Evolutionary conservation across 2,329 filamentous ascomycete species (phyloP).

Genomic region (Paecilomyces sp.): DNA sequence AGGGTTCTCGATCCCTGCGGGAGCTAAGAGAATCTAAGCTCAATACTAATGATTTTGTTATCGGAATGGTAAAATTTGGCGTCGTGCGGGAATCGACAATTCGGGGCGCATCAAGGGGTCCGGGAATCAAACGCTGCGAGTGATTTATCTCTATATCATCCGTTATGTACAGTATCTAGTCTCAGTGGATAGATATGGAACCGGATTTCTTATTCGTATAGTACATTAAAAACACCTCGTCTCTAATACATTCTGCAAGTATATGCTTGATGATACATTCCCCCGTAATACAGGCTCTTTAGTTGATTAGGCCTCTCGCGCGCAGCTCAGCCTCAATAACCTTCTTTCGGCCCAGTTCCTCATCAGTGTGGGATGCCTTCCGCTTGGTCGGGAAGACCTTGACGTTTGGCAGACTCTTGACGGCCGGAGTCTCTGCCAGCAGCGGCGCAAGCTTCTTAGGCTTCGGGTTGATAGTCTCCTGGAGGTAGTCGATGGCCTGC

Average conservation of each 20-base stretch:
- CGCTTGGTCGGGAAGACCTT: slow-evolving; percentile 57
- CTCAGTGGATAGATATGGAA: neutral
- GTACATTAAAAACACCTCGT: slow-evolving; percentile 12
- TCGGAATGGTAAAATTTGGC: slow-evolving; percentile 2
- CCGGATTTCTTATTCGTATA: slow-evolving; percentile 9
- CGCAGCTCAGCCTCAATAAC: slow-evolving; percentile 64
- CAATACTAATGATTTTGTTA: neutral
- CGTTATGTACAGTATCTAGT: neutral
- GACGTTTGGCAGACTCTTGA: slow-evolving; percentile 61
- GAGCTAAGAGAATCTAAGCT: slow-evolving; percentile 27
- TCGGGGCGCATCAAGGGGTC: neutral
- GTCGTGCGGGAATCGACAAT: slow-evolving; percentile 1
- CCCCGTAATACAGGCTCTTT: slow-evolving; percentile 2
- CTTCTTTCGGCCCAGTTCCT: slow-evolving; percentile 68
- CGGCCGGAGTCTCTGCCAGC: slow-evolving; percentile 40
- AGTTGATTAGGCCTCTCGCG: slow-evolving; percentile 53
- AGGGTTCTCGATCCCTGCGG: slow-evolving; percentile 46
- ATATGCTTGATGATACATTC: neutral
- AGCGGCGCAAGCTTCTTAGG: slow-evolving; percentile 55
- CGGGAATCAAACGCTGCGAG: neutral
- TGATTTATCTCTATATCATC: neutral
- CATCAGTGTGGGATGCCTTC: slow-evolving; percentile 66
- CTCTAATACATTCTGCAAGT: slow-evolving; percentile 4
- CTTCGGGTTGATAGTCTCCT: slow-evolving; percentile 24
- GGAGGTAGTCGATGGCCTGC: slow-evolving; percentile 48